phyloP scores from a whole-genome alignment of 805 yeast genomes.

The Lipomyces orientalis region DNA sequence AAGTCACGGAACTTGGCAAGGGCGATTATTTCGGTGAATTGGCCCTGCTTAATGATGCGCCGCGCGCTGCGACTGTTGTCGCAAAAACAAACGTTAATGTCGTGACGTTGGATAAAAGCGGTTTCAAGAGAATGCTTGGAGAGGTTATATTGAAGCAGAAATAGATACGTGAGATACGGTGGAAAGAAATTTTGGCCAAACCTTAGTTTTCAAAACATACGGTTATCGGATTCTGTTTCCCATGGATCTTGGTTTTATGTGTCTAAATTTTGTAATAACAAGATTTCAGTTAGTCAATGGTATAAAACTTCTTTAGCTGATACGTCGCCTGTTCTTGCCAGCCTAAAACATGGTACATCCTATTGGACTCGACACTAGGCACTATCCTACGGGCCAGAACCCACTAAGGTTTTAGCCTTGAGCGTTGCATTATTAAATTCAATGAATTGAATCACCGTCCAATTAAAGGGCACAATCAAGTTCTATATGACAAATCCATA shows the following conservation, averaged over 20 bases:
- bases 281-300: neutral
- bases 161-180: neutral
- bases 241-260: neutral
- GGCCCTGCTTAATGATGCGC: slow-evolving; percentile 87
- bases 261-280: neutral
- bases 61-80: slow-evolving; percentile 91
- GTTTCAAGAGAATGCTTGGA: slow-evolving; percentile 91
- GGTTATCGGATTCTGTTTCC: neutral
- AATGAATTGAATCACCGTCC: neutral
- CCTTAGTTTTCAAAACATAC: neutral
- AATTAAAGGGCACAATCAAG: neutral
- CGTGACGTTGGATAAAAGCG: slow-evolving; percentile 90
- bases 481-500: neutral
- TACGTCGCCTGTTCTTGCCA: neutral
- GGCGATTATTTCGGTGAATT: slow-evolving; percentile 98
- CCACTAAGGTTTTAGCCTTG: no score
- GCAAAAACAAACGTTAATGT: slow-evolving; percentile 79
- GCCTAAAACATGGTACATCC: neutral
- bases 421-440: neutral
- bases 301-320: neutral
- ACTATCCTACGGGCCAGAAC: no score
- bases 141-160: slow-evolving; percentile 57
- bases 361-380: no score
- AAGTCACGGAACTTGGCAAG: slow-evolving; percentile 62
- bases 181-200: neutral